Base-by-base conservation (phyloP, 352 stramenopile species). In the Stramenopiles sp. region DNA sequence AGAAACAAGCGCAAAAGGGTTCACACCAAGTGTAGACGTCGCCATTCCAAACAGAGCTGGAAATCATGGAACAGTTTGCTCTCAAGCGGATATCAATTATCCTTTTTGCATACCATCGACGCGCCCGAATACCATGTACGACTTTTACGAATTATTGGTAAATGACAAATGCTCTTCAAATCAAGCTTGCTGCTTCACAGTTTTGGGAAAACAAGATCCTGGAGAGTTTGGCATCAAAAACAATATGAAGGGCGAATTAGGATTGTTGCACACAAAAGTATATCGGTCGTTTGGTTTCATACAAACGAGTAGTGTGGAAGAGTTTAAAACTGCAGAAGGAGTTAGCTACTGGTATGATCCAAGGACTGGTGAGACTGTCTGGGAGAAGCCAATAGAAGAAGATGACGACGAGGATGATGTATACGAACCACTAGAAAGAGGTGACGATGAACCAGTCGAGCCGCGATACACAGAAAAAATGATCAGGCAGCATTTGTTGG, bases 211-310 rank as follows among this genome's bases (percentile, higher is more conserved):
- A 30, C 93, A 97, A 86, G 89, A 97, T 32, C 90, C 89, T 0
- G 93, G 93, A 1, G 90, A 95, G 30, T 97, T 97, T 80, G 95
- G 97, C 90, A 90, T 90, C 81, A 90, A 91, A 71, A 92, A 89
- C 33, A 85, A 96, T 33, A 84, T 86, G 29, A 81, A 90, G 8
- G 87, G 87, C 0, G 87, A 90, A 0, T 85, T 97, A 55, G 93
- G 93, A 7, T 75, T 86, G 30, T 93, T 91, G 75, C 90, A 91
- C 0, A 93, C 90, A 67, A 85, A 93, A 8, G 88, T 97, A 1
- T 96, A 97, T 80, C 88, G 93, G 0, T 96, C 90, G 55, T 97
- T 92, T 91, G 90, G 89, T 0, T 97, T 95, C 83, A 89, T 92
- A 84, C 93, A 97, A 84, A 86, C 83, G 32, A 85, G 86, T 30